Evolutionary conservation across 371 early-diverging fungal species (phyloP).

Genomic region (Mortierella sp.): DNA sequence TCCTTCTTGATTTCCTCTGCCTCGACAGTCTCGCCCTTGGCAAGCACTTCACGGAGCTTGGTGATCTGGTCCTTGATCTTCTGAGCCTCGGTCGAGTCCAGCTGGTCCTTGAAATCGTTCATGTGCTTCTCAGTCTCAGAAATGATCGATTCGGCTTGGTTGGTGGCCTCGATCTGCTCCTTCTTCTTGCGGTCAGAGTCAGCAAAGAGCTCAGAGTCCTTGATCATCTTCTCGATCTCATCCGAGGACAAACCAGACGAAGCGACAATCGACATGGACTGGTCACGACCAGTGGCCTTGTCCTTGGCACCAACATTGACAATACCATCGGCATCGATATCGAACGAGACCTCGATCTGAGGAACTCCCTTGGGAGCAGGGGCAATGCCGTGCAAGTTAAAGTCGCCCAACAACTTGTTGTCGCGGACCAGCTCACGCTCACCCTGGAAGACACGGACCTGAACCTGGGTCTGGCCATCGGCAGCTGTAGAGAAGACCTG

Average conservation of each 20-base stretch:
- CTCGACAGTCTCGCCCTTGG: slow-evolving; percentile 67
- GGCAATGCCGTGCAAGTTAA: slow-evolving; percentile 91
- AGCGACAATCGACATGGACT: slow-evolving; percentile 97
- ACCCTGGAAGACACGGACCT: slow-evolving; percentile 99
- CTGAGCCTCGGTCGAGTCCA: slow-evolving; percentile 83
- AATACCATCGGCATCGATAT: slow-evolving; percentile 99
- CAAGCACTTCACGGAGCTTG: slow-evolving; percentile 77
- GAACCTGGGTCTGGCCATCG: slow-evolving; percentile 98
- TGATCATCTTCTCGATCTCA: slow-evolving; percentile 98
- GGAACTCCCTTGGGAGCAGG: slow-evolving; percentile 97
- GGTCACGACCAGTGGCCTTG: slow-evolving; percentile 94
- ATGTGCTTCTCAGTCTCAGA: slow-evolving; percentile 94
- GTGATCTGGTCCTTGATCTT: slow-evolving; percentile 86
- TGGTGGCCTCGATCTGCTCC: slow-evolving; percentile 94
- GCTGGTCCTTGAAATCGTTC: slow-evolving; percentile 92
- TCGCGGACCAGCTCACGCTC: slow-evolving; percentile 97
- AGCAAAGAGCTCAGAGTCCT: slow-evolving; percentile 91
- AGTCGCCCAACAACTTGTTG: slow-evolving; percentile 98
- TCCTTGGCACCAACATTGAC: slow-evolving; percentile 99
- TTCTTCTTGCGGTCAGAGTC: slow-evolving; percentile 93
- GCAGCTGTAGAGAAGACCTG: slow-evolving; percentile 99
- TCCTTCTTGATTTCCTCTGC: slow-evolving; percentile 83
- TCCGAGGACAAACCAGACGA: slow-evolving; percentile 95
- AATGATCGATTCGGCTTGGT: slow-evolving; percentile 93
- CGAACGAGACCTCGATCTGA: slow-evolving; percentile 96